Evolutionary conservation across 257 asterid species (phyloP).

Genomic region (Solanum dulcamara): DNA sequence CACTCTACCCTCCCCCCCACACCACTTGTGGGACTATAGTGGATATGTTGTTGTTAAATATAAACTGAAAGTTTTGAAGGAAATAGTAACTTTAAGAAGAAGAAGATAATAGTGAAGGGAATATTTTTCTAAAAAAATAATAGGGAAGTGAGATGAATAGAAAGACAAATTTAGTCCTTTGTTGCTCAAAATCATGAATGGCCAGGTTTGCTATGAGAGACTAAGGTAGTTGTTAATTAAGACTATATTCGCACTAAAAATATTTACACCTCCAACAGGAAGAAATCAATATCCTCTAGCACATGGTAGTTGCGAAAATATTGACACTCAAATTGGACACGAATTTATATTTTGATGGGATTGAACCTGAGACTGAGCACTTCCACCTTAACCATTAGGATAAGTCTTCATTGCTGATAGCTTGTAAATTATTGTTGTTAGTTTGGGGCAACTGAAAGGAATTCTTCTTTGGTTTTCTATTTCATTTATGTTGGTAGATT

Average conservation of each 20-base stretch:
- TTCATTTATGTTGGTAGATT: not conserved
- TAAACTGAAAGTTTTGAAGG: not conserved
- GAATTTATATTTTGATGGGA: not conserved
- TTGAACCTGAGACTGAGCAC: not conserved
- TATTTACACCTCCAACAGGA: not conserved
- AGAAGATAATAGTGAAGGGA: not conserved
- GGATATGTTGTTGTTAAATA: not conserved
- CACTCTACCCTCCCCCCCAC: not conserved
- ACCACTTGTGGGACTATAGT: not conserved
- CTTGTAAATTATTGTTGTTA: not conserved
- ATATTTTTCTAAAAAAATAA: not conserved
- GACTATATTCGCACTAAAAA: not conserved
- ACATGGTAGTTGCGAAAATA: not conserved
- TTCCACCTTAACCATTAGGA: not conserved
- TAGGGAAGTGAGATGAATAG: not conserved
- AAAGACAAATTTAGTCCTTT: not conserved
- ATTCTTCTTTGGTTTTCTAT: not conserved
- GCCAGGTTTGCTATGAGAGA: not conserved
- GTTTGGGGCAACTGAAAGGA: not conserved
- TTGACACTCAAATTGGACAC: not conserved
- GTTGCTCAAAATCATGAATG: not conserved
- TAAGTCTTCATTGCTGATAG: not conserved
- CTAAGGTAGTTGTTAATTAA: not conserved
- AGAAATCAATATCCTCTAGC: not conserved
- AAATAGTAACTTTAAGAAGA: not conserved